Conservation (phyloP, 441 rosid species). For the Croton laevigatus region DNA sequence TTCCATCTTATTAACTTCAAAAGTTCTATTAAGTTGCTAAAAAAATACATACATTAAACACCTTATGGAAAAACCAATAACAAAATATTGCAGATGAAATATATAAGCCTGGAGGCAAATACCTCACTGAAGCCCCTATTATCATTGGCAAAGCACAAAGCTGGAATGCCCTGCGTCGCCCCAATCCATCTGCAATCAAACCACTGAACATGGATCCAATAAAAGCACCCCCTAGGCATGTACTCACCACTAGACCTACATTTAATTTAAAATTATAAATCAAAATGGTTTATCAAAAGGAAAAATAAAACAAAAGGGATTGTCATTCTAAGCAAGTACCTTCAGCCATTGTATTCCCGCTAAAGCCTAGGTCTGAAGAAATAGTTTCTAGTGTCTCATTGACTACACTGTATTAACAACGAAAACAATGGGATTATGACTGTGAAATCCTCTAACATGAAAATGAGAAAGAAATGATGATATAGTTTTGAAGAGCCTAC, state of each 20-base stretch:
- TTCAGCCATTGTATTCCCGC: slow-evolving; percentile 75
- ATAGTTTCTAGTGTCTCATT: slow-evolving; percentile 85
- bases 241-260: slow-evolving; percentile 94
- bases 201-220: slow-evolving; percentile 87
- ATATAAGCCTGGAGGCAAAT: slow-evolving; percentile 3
- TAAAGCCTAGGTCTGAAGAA: slow-evolving; percentile 68
- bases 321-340: slow-evolving; percentile 34
- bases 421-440: background rate
- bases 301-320: background rate
- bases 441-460: slow-evolving; percentile 6
- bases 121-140: slow-evolving; percentile 88
- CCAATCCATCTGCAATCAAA: slow-evolving; percentile 86
- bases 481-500: slow-evolving; percentile 29
- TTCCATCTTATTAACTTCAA: background rate
- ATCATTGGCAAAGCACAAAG: slow-evolving; percentile 88
- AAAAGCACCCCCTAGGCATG: slow-evolving; percentile 91
- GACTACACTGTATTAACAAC: slow-evolving; percentile 48
- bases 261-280: slow-evolving; percentile 11
- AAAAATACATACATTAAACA: background rate
- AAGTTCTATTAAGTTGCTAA: background rate
- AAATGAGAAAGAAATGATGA: slow-evolving; percentile 13
- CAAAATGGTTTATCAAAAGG: slow-evolving; percentile 1
- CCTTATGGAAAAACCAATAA: background rate
- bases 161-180: slow-evolving; percentile 92
- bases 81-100: background rate